Percentiles rank a stretch among this genome's conserved stretches.
Evolutionary conservation across 2,329 filamentous ascomycete genomes (phyloP).

Genomic region (Paecilomyces sp.): DNA sequence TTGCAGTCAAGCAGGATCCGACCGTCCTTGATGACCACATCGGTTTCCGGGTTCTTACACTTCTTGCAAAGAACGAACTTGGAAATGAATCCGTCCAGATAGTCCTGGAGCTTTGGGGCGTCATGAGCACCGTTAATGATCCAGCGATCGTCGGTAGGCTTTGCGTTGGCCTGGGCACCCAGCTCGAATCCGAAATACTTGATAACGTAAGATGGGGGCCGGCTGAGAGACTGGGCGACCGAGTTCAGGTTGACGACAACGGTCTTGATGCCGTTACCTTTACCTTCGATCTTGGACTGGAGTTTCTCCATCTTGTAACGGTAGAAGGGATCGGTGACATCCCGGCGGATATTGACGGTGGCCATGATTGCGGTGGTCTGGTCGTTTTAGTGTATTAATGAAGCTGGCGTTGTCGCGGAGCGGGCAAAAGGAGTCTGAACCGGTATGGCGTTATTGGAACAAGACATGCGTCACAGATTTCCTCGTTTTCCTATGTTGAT

Average conservation of each 20-base stretch:
- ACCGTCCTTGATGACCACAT: slow-evolving; percentile 89
- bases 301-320: slow-evolving; percentile 99
- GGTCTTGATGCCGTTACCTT: slow-evolving; percentile 99
- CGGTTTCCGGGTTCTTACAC: slow-evolving; percentile 99
- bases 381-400: slow-evolving; percentile 20
- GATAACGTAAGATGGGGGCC: slow-evolving; percentile 91
- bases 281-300: slow-evolving; percentile 99
- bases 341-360: slow-evolving; percentile 96
- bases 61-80: slow-evolving; percentile 99
- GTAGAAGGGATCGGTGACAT: slow-evolving; percentile 98
- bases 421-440: slow-evolving; percentile 35
- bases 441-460: slow-evolving; percentile 40
- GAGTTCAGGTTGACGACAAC: slow-evolving; percentile 96
- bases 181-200: slow-evolving; percentile 99
- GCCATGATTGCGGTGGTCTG: slow-evolving; percentile 65
- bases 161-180: slow-evolving; percentile 96
- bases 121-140: slow-evolving; percentile 99
- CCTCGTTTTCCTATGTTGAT: slow-evolving; percentile 9
- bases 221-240: slow-evolving; percentile 84
- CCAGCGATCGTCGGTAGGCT: slow-evolving; percentile 96
- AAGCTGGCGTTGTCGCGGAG: slow-evolving; percentile 18
- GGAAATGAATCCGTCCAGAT: slow-evolving; percentile 96
- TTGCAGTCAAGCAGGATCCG: slow-evolving; percentile 95
- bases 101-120: slow-evolving; percentile 89
- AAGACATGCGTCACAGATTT: slow-evolving; percentile 52